A percentile compares a stretch with the other conserved stretches of the same genome.
Conservation (phyloP, 768 basidiomycete species). For the Lentinula boryana region DNA sequence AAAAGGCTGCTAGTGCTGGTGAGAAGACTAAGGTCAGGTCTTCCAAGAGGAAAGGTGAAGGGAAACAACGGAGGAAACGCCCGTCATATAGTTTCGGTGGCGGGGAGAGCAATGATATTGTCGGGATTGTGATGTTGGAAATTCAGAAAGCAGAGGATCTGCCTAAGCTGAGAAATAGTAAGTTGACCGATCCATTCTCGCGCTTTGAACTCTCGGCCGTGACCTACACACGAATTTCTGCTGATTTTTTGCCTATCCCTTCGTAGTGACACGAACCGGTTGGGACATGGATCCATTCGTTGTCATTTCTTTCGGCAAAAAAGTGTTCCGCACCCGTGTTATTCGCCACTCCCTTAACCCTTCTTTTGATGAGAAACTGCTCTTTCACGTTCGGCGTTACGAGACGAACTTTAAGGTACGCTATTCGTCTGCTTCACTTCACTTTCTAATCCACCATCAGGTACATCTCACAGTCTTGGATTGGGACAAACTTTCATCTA, state of each 20-base stretch:
- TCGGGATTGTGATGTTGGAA: conserved; percentile 95
- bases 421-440: neutral
- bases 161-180: conserved; percentile 83
- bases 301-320: conserved; percentile 94
- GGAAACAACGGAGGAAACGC: conserved; percentile 20
- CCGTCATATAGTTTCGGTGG: conserved; percentile 35
- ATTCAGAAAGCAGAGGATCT: conserved; percentile 79
- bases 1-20: neutral
- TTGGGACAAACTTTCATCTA: conserved; percentile 91
- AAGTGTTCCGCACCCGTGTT: conserved; percentile 90
- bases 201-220: neutral
- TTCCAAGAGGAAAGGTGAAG: conserved; percentile 1
- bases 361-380: conserved; percentile 89
- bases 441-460: neutral
- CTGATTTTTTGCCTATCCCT: neutral
- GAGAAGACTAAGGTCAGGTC: conserved; percentile 1
- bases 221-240: neutral
- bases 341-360: conserved; percentile 82
- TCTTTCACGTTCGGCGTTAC: conserved; percentile 90
- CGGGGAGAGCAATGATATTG: conserved; percentile 63
- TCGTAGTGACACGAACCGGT: conserved; percentile 72
- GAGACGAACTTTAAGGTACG: conserved; percentile 62
- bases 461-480: conserved; percentile 82
- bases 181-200: conserved; percentile 22
- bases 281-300: conserved; percentile 99